Base-by-base conservation (phyloP, 352 stramenopile species). In the Pythium aphanidermatum region DNA sequence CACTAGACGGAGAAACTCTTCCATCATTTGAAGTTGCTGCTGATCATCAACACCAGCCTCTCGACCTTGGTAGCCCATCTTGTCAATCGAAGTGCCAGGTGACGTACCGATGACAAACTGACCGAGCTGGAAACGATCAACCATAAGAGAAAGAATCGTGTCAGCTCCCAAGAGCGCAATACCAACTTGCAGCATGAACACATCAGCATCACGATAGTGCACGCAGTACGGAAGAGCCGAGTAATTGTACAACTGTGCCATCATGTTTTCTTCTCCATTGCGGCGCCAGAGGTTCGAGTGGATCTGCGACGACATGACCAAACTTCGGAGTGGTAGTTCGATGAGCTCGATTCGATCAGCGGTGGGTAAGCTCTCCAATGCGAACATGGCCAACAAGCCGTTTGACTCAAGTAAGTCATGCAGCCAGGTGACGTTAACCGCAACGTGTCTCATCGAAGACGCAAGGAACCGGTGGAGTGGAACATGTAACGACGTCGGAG, bases 231-330 rank as follows among this genome's bases (percentile, higher is more conserved):
- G 80, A 17, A 94, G 48, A 17, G 83, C 83, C 12, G 80, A 94
- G 56, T 94, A 94, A 60, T 94, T 94, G 69, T 92, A 94, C 31
- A 94, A 41, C 62, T 94, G 83, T 3, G 83, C 82, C 43, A 92
- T 64, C 83, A 94, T 94, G 42, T 89, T 94, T 55, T 94, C 83
- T 51, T 94, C 83, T 27, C 83, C 83, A 38, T 94, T 94, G 21
- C 83, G 73, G 16, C 83, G 72, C 83, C 83, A 94, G 17, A 94
- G 37, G 23, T 91, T 92, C 12, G 80, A 86, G 34, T 94, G 83
- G 35, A 94, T 94, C 52, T 94, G 83, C 14, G 77, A 87, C 35
- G 77, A 72, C 80, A 94, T 92, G 16, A 90, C 83, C 10, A 94
- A 47, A 46, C 76, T 87, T 11, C 80, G 79, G 31, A 94, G 58